Evolutionary conservation across 441 rosid genomes (phyloP).

Genomic region (Aquilaria agallochum): DNA sequence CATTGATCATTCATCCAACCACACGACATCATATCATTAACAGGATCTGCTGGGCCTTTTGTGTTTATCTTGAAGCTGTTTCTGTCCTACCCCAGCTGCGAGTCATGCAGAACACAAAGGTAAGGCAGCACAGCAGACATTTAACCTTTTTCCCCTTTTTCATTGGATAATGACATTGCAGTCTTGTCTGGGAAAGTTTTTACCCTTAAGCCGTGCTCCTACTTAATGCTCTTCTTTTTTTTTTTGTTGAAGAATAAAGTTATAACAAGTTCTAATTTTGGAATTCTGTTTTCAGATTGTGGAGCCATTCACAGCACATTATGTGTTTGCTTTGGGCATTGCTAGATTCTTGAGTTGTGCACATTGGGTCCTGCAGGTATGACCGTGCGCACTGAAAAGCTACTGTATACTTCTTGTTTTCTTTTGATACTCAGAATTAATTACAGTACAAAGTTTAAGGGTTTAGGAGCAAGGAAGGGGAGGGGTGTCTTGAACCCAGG

Average conservation of each 20-base stretch:
- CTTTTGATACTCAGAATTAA: no score
- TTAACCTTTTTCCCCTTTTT: background rate
- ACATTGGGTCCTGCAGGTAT: conserved; percentile 70
- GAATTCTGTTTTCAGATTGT: conserved; percentile 35
- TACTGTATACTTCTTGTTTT: no score
- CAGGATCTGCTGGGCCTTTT: conserved; percentile 60
- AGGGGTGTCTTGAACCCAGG: no score
- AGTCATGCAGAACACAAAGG: conserved; percentile 76
- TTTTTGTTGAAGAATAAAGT: background rate
- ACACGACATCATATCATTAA: conserved; percentile 47
- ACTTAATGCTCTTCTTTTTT: no score
- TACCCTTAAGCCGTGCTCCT: no score
- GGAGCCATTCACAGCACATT: conserved; percentile 68
- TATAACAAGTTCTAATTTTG: background rate
- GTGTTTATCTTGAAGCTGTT: conserved; percentile 72
- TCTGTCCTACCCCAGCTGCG: conserved; percentile 66
- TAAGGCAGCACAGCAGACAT: conserved; percentile 11
- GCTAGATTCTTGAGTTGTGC: conserved; percentile 69
- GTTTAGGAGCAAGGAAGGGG: no score
- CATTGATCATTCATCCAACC: conserved; percentile 53
- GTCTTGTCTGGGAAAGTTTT: no score
- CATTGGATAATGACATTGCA: background rate
- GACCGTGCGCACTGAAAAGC: no score
- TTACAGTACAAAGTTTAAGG: no score
- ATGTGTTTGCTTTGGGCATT: conserved; percentile 59